phyloP scores from a whole-genome alignment of 2,329 filamentous ascomycete genomes.

The Paracorniculantispora psalliotae region DNA sequence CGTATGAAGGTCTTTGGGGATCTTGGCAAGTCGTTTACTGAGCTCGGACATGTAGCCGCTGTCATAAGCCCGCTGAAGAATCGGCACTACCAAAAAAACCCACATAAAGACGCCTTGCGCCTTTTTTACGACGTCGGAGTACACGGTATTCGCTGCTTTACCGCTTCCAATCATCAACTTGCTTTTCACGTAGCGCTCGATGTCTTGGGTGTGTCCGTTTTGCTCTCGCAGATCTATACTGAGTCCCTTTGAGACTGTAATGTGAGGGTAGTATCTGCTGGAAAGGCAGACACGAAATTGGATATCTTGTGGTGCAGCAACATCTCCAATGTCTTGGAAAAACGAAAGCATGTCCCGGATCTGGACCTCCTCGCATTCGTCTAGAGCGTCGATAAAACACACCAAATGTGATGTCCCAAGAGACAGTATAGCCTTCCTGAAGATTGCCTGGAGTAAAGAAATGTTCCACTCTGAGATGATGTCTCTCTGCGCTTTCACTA shows the following conservation, averaged over 20 bases:
- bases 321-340: slow-evolving; percentile 33
- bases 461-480: not conserved
- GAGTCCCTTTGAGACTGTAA: slow-evolving; percentile 27
- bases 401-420: slow-evolving; percentile 4
- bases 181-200: slow-evolving; percentile 17
- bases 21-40: slow-evolving; percentile 24
- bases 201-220: slow-evolving; percentile 21
- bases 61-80: slow-evolving; percentile 31
- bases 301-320: slow-evolving; percentile 10
- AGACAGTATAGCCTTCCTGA: not conserved
- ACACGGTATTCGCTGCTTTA: not conserved
- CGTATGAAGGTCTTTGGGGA: slow-evolving; percentile 37
- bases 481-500: not conserved
- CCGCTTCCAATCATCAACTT: slow-evolving; percentile 10
- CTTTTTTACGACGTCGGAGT: slow-evolving; percentile 27
- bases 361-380: slow-evolving; percentile 42
- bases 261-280: slow-evolving; percentile 43
- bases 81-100: slow-evolving; percentile 34
- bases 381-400: slow-evolving; percentile 39
- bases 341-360: slow-evolving; percentile 37
- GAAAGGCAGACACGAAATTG: slow-evolving; percentile 38
- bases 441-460: not conserved
- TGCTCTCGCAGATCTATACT: slow-evolving; percentile 23
- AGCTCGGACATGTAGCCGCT: slow-evolving; percentile 23
- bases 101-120: slow-evolving; percentile 42